Evolutionary conservation across 139 green algal genomes (phyloP).

Genomic region (Gonium pectorale): DNA sequence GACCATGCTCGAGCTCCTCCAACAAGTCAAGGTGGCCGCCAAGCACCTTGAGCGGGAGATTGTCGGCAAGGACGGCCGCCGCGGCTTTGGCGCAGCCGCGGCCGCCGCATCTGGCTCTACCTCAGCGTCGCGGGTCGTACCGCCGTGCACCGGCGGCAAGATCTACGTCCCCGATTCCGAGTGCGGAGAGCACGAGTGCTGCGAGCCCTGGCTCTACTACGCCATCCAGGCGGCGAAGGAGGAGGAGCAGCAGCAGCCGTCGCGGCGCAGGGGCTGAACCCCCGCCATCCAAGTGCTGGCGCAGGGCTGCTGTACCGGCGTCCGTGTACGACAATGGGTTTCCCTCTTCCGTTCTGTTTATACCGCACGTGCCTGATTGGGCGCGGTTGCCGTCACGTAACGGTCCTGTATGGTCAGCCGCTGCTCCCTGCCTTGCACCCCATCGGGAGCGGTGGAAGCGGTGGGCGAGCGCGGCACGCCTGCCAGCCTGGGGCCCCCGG

Average conservation of each 20-base stretch:
- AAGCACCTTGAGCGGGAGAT: conserved; percentile 34
- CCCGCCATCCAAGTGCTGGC: too few species aligned
- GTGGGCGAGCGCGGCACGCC: too few species aligned
- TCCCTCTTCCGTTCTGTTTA: too few species aligned
- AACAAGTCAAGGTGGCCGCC: conserved; percentile 10
- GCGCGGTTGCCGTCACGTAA: too few species aligned
- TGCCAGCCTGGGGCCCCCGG: too few species aligned
- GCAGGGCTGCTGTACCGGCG: too few species aligned
- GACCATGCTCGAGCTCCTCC: conserved; percentile 8
- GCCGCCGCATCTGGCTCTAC: not conserved
- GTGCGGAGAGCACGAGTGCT: conserved; percentile 15
- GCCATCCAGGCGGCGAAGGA: not conserved
- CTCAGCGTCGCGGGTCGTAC: not conserved
- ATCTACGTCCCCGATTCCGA: not conserved
- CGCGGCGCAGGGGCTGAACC: not conserved
- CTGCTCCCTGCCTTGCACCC: too few species aligned
- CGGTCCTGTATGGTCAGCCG: too few species aligned
- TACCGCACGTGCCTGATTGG: too few species aligned
- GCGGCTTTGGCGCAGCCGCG: not conserved
- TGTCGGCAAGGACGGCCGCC: not conserved
- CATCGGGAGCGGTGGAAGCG: too few species aligned
- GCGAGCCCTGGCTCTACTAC: conserved; percentile 39
- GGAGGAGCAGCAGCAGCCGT: too few species aligned
- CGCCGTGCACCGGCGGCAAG: not conserved
- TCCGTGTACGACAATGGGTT: too few species aligned